phyloP scores from a whole-genome alignment of 2,329 filamentous ascomycete species.

The Pseudogymnoascus sp. region DNA sequence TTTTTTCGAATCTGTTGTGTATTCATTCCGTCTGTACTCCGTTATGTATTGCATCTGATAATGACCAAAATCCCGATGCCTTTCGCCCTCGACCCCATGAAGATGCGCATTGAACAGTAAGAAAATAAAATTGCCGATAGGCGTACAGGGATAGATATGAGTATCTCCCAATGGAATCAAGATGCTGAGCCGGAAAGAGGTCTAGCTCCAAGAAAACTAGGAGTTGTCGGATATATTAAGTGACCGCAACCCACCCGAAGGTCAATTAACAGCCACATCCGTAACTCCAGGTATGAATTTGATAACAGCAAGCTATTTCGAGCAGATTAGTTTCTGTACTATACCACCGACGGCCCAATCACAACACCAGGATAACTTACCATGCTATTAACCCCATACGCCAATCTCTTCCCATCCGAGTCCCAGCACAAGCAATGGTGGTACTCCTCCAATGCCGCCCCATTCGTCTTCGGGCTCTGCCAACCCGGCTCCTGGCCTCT shows the following conservation, averaged over 20 bases:
- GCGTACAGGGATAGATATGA: not conserved
- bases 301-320: not conserved
- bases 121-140: not conserved
- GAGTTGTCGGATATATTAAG: not conserved
- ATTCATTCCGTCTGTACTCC: not conserved
- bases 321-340: not conserved
- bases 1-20: not conserved
- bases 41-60: not conserved
- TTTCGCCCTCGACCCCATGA: not conserved
- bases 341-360: not conserved
- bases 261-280: not conserved
- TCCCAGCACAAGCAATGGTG: conserved; percentile 57
- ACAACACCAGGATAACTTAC: conserved; percentile 34
- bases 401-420: conserved; percentile 50
- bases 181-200: not conserved
- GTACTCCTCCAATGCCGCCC: conserved; percentile 46
- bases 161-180: not conserved
- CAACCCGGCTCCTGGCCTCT: conserved; percentile 46
- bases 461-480: conserved; percentile 46
- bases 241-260: not conserved
- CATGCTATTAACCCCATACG: conserved; percentile 53
- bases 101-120: not conserved
- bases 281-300: not conserved
- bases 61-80: not conserved
- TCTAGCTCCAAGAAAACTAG: not conserved